Base-by-base conservation (phyloP, 306 rosid genomes). In the Styphnolobium japonicum region DNA sequence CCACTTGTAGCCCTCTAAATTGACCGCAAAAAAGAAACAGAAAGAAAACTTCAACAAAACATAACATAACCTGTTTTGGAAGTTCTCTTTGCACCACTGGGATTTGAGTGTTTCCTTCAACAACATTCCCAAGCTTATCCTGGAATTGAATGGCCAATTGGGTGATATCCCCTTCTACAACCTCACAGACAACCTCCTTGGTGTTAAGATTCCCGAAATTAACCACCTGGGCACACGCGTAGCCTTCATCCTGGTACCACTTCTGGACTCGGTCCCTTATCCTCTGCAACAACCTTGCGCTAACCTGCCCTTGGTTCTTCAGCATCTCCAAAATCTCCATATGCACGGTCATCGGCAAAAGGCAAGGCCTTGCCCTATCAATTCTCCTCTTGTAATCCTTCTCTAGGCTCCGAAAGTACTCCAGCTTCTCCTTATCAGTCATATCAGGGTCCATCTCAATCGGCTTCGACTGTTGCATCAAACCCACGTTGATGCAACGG, bases 161-260 rank as follows among this genome's bases (percentile, higher is more conserved):
- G 3, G 93, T 92, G 27, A 92, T 92, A 75, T 90, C 97, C 68
- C 97, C 97, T 83, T 92, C 94, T 22, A 87, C 90, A 70, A 92
- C 97, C 86, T 92, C 97, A 60, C 94, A 92, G 61, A 92, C 94
- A 27, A 92, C 90, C 88, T 92, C 97, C 76, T 85, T 79, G 15
- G 91, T 90, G 37, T 90, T 87, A 67, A 90, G 69, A 58, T 88
- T 92, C 56, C 94, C 92, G 4, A 90, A 90, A 76, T 88, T 90
- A 23, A 90, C 97, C 25, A 92, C 94, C 63, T 87, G 91, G 4
- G 94, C 97, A 12, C 93, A 88, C 0, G 93, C 89, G 76, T 82
- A 92, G 14, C 97, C 97, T 80, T 92, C 93, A 33, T 90, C 94
- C 4, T 84, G 91, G 66, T 92, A 92, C 97, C 97, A 92, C 76